Conservation (phyloP, 2,329 filamentous ascomycete species). For the Neofusicoccum cordaticola region DNA sequence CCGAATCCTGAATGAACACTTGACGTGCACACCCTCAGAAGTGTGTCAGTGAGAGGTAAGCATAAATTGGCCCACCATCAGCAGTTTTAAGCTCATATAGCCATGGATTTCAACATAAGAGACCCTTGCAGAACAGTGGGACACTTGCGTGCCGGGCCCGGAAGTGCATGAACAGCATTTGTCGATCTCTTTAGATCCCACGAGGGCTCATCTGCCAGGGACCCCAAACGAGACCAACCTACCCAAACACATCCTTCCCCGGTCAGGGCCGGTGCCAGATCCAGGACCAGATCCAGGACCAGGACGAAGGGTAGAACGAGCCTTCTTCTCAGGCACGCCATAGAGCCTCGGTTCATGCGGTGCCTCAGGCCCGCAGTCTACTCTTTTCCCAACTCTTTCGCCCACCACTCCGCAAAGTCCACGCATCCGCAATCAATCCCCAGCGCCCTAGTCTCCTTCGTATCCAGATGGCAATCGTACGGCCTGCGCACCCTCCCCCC, state of each 20-base stretch:
- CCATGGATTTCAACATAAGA: background rate
- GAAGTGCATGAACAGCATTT: background rate
- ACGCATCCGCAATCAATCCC: constrained; percentile 72
- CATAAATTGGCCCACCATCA: background rate
- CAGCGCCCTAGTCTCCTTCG: constrained; percentile 66
- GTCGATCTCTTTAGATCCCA: background rate
- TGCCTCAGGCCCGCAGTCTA: background rate
- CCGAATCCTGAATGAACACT: background rate
- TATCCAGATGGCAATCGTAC: constrained; percentile 86
- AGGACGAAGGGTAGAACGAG: background rate
- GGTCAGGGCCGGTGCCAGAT: background rate
- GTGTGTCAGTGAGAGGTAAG: background rate
- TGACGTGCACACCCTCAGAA: background rate
- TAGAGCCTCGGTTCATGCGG: background rate
- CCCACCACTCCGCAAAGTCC: constrained; percentile 80
- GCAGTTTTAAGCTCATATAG: background rate
- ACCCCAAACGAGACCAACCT: background rate
- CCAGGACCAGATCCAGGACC: background rate
- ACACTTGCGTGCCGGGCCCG: background rate
- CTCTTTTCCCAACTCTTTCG: constrained; percentile 3
- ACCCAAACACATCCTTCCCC: background rate
- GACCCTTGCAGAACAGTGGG: background rate
- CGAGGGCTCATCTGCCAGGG: background rate
- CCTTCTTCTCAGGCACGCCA: background rate
- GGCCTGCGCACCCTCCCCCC: constrained; percentile 63